Evolutionary conservation across 352 stramenopile species (phyloP).

Genomic region (Albugo laibachii): DNA sequence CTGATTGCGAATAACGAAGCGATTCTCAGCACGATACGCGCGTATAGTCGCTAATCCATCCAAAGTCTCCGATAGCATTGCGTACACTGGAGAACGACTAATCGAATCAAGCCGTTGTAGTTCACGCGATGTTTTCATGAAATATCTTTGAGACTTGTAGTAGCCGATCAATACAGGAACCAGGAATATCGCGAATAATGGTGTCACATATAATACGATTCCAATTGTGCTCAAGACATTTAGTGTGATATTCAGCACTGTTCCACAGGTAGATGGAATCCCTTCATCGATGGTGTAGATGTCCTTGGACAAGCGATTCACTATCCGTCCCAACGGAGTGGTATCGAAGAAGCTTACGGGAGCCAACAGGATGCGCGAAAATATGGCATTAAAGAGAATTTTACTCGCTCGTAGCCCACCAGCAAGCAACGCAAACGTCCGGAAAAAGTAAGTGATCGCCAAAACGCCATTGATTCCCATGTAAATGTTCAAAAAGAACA

Average conservation of each 20-base stretch:
- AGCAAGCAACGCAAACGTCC: constrained; percentile 32
- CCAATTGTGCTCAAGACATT: constrained; percentile 36
- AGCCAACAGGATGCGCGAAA: constrained; percentile 20
- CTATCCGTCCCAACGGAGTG: constrained; percentile 77
- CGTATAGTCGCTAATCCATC: constrained; percentile 82
- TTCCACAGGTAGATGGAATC: constrained; percentile 19
- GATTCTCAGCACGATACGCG: constrained; percentile 12
- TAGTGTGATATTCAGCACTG: constrained; percentile 14
- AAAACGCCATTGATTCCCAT: constrained; percentile 42
- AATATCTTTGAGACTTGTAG: constrained; percentile 78
- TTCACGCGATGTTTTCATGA: constrained; percentile 81
- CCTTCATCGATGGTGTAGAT: constrained; percentile 80
- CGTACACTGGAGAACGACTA: constrained; percentile 86
- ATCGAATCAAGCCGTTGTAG: constrained; percentile 93
- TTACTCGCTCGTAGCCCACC: constrained; percentile 29
- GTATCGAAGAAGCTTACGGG: constrained; percentile 69
- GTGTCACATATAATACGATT: constrained; percentile 40
- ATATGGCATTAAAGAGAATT: constrained; percentile 34
- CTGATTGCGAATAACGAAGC: constrained; percentile 1
- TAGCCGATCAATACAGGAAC: constrained; percentile 55
- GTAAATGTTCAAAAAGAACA: constrained; percentile 77
- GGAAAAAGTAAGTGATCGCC: constrained; percentile 38
- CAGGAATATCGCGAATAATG: constrained; percentile 54
- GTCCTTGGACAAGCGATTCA: constrained; percentile 87
- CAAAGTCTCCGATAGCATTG: constrained; percentile 87